Evolutionary conservation across 1,139 yeast species (phyloP).

Genomic region (Fermentozyma sake): DNA sequence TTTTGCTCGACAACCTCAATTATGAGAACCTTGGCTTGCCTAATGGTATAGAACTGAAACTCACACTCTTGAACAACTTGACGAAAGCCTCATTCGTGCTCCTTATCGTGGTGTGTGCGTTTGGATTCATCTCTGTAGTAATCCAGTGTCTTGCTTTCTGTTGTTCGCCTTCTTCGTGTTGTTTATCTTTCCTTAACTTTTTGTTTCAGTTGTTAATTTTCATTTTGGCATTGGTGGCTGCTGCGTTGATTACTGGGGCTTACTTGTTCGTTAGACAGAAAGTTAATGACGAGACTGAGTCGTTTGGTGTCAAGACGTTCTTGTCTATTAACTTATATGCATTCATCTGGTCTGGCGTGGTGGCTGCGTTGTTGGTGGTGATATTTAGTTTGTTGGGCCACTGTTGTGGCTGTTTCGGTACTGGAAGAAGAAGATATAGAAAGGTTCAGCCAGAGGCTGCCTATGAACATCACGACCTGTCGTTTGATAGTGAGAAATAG

Average conservation of each 20-base stretch:
- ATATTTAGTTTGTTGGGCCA: constrained; percentile 39
- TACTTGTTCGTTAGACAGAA: constrained; percentile 26
- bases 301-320: constrained; percentile 33
- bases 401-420: constrained; percentile 39
- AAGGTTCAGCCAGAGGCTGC: constrained; percentile 11
- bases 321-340: constrained; percentile 42
- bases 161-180: constrained; percentile 34
- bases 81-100: constrained; percentile 26
- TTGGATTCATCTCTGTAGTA: constrained; percentile 37
- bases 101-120: constrained; percentile 20
- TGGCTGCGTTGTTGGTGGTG: constrained; percentile 31
- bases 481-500: too few relatives aligned
- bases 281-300: constrained; percentile 26
- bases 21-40: constrained; percentile 34
- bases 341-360: constrained; percentile 37
- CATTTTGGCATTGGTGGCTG: constrained; percentile 27
- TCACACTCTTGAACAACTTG: constrained; percentile 28
- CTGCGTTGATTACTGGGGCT: constrained; percentile 33
- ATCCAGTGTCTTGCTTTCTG: constrained; percentile 37
- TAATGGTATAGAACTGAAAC: constrained; percentile 28
- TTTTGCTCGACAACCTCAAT: constrained; percentile 26
- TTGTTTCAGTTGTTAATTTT: constrained; percentile 30
- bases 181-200: constrained; percentile 39
- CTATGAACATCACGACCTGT: constrained; percentile 3
- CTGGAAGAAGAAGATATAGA: constrained; percentile 30